Base-by-base conservation (phyloP, 257 asterid genomes). In the Solanum pimpinellifolium region DNA sequence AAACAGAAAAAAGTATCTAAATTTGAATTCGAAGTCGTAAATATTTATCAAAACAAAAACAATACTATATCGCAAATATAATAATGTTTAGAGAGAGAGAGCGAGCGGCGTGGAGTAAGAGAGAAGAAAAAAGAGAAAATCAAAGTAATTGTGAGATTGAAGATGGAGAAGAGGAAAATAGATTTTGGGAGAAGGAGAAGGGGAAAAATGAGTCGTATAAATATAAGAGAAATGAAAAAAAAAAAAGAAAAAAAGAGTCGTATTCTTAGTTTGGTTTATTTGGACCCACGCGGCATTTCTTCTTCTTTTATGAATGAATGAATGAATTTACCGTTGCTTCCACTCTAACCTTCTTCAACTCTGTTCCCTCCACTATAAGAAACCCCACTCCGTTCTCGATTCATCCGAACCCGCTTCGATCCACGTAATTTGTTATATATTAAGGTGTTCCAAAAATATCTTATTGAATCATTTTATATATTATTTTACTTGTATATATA, bases 281-380 rank as follows among this genome's bases (percentile, higher is more conserved):
- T 85, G 95, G 96, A 86, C 96, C 98, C 95, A 94, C 98, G 41
- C 94, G 95, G 86, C 86, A 37, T 87, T 90, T 27, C 10, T 87
- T 27, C 76, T 89, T 73, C 78, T 84, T 84, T 33, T 33, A 33
- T 33, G 5, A 29, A 29, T 33, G 5, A 29, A 29, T 33, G 5
- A 33, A 88, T 75, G 31, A 56, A 33, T 85, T 92, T 92, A 86
- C 88, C 93, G 56, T 93, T 84, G 87, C 96, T 92, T 94, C 70
- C 89, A 92, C 93, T 94, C 94, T 37, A 93, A 80, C 87, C 91
- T 86, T 88, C 83, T 82, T 85, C 41, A 47, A 46, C 65, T 23
- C 33, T 70, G 27, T 68, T 73, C 20, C 83, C 12, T 44, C 86
- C 88, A 88, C 88, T 69, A 56, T 56, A 20, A 56, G 3, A 7